phyloP scores from a whole-genome alignment of 495 filamentous ascomycete species.

The Ascodesmis nigricans region DNA sequence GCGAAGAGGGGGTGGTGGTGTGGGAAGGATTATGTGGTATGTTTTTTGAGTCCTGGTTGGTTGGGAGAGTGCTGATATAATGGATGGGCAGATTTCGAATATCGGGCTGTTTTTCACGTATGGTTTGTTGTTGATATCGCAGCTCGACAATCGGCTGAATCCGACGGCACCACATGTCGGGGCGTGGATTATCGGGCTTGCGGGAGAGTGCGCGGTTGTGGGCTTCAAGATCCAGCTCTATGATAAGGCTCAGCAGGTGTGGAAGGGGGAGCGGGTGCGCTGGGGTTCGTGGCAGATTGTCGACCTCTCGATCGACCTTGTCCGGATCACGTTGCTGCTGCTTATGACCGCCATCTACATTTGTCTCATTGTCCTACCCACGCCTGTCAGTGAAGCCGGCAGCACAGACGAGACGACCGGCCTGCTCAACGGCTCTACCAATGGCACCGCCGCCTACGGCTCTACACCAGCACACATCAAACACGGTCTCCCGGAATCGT shows the following conservation, averaged over 20 bases:
- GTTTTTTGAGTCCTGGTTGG: constrained; percentile 20
- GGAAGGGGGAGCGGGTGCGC: constrained; percentile 24
- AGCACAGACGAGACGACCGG: constrained; percentile 33
- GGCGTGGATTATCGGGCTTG: constrained; percentile 20
- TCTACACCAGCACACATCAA: constrained; percentile 9
- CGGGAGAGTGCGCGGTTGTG: constrained; percentile 10
- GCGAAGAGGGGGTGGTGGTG: constrained; percentile 63
- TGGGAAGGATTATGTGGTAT: constrained; percentile 61
- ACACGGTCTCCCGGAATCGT: constrained; percentile 22
- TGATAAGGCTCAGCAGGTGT: constrained; percentile 25
- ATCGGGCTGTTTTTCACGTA: constrained; percentile 40
- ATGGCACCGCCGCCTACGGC: constrained; percentile 13
- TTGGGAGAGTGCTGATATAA: neutral
- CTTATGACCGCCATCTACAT: constrained; percentile 37
- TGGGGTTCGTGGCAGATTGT: constrained; percentile 41
- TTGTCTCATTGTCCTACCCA: constrained; percentile 27
- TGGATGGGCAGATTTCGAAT: constrained; percentile 15
- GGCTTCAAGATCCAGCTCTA: constrained; percentile 25
- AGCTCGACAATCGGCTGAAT: constrained; percentile 29
- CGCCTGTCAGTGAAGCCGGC: constrained; percentile 15
- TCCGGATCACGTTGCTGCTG: constrained; percentile 38
- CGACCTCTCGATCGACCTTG: constrained; percentile 35
- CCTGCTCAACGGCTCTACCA: constrained; percentile 20
- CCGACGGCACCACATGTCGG: constrained; percentile 26
- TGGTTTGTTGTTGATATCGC: constrained; percentile 37